phyloP scores from a whole-genome alignment of 768 basidiomycete species.

The Boletus pseudo-olivaceus region DNA sequence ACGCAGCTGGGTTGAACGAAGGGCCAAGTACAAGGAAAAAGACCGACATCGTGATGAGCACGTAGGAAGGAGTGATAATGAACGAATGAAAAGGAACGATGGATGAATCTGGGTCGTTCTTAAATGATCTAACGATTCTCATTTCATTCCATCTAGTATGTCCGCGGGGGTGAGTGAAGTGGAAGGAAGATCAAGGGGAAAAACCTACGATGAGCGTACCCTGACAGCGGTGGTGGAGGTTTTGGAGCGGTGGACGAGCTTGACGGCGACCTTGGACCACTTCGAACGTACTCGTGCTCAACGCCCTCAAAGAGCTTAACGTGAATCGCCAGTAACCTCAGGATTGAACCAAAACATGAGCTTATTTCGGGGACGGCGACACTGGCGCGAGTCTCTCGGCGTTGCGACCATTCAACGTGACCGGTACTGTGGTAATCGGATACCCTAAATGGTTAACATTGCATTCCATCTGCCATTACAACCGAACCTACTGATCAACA shows the following conservation, averaged over 20 bases:
- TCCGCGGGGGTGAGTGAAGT: neutral
- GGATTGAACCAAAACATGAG: neutral
- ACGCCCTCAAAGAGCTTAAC: too few species aligned
- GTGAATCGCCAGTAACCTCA: too few species aligned
- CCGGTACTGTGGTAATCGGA: too few species aligned
- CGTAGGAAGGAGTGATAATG: constrained; percentile 88
- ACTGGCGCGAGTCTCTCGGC: constrained; percentile 52
- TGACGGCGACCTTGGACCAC: constrained; percentile 69
- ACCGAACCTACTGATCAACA: neutral
- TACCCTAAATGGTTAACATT: constrained; percentile 65
- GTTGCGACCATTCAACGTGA: constrained; percentile 45
- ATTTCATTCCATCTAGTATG: constrained; percentile 89
- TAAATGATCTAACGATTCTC: constrained; percentile 88
- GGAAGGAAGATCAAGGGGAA: neutral
- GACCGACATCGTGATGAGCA: constrained; percentile 84
- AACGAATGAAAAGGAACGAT: constrained; percentile 93
- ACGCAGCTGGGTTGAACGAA: constrained; percentile 8
- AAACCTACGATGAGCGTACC: constrained; percentile 76
- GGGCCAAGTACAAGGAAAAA: neutral
- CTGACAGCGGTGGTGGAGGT: constrained; percentile 84
- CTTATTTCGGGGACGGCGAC: constrained; percentile 31
- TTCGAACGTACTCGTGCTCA: too few species aligned
- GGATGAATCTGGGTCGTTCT: constrained; percentile 82
- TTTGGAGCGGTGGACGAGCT: constrained; percentile 84
- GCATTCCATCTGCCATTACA: neutral